phyloP scores from a whole-genome alignment of 73 alveolate species.

The Paramecium octaurelia region DNA sequence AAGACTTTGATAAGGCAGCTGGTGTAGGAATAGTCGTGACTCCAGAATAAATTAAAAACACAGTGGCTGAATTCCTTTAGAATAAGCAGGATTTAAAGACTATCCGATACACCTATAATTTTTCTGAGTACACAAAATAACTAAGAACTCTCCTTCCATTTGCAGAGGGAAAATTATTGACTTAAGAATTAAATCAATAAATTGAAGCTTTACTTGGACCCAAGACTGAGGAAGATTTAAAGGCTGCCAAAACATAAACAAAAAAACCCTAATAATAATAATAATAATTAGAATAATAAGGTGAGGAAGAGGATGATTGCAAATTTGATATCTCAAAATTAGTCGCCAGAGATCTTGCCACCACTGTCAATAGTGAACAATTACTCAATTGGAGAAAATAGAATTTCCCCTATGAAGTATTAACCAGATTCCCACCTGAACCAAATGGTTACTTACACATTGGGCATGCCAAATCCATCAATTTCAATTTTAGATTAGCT shows the following conservation, averaged over 20 bases:
- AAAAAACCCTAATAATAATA: neutral
- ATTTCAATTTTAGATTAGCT: slow-evolving; percentile 94
- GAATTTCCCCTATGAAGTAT: slow-evolving; percentile 62
- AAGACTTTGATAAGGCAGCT: slow-evolving; percentile 47
- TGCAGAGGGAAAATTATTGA: slow-evolving; percentile 46
- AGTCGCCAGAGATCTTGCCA: slow-evolving; percentile 55
- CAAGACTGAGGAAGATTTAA: slow-evolving; percentile 48
- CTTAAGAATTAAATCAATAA: slow-evolving; percentile 31
- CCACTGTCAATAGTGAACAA: slow-evolving; percentile 25
- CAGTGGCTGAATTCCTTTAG: neutral
- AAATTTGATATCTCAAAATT: slow-evolving; percentile 25
- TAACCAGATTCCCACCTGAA: slow-evolving; percentile 99
- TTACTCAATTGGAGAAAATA: slow-evolving; percentile 39
- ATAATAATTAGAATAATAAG: neutral
- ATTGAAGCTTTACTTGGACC: slow-evolving; percentile 60
- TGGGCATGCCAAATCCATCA: slow-evolving; percentile 99
- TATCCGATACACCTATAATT: slow-evolving; percentile 41
- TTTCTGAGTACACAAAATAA: slow-evolving; percentile 48
- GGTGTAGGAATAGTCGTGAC: slow-evolving; percentile 59
- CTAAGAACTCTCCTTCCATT: slow-evolving; percentile 46
- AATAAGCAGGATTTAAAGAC: neutral
- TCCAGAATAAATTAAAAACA: slow-evolving; percentile 5
- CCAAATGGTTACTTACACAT: slow-evolving; percentile 99
- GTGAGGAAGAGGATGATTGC: slow-evolving; percentile 33
- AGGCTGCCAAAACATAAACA: neutral